A percentile compares a stretch with the other conserved stretches of the same genome.
phyloP scores from a whole-genome alignment of 306 rosid genomes.

The Styphnolobium japonicum region DNA sequence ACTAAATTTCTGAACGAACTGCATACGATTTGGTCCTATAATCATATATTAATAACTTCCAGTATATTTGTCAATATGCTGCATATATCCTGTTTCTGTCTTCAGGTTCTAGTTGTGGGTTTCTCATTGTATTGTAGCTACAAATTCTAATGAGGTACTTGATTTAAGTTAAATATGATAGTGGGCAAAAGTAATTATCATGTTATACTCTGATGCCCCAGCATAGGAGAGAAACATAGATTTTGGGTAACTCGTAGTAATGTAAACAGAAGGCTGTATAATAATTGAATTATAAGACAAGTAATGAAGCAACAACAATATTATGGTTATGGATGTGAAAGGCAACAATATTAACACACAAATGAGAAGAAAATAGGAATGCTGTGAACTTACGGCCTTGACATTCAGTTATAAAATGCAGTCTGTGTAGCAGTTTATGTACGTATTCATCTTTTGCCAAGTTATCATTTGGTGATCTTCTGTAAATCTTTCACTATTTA shows the following conservation, averaged over 20 bases:
- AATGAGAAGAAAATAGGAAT: not conserved
- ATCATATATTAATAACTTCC: not conserved
- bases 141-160: not conserved
- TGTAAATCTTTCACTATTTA: not conserved
- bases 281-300: not conserved
- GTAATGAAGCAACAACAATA: not conserved
- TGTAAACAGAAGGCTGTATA: not conserved
- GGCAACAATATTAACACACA: not conserved
- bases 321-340: not conserved
- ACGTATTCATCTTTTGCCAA: not conserved
- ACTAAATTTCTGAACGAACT: not conserved
- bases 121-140: not conserved
- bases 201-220: not conserved
- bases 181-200: not conserved
- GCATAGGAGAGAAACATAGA: not conserved
- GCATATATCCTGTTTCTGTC: not conserved
- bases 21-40: not conserved
- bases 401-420: not conserved
- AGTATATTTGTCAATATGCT: not conserved
- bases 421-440: not conserved
- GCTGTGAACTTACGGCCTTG: not conserved
- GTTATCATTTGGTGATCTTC: constrained; percentile 7
- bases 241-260: not conserved
- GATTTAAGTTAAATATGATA: not conserved
- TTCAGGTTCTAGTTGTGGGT: not conserved